Conservation (phyloP, 2,329 filamentous ascomycete genomes). For the Aspergillus quadrilineatus region DNA sequence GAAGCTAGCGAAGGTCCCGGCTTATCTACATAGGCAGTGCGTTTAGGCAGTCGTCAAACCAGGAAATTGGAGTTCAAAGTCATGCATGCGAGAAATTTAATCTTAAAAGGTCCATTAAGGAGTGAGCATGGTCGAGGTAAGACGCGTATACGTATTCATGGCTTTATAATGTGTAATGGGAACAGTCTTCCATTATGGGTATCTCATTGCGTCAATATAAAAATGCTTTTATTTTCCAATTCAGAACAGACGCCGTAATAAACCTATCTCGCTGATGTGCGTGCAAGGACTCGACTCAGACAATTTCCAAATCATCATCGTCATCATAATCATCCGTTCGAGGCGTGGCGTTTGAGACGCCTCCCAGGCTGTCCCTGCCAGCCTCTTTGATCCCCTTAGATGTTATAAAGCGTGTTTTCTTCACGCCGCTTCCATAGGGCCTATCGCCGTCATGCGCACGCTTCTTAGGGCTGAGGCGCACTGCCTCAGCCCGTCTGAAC, state of each 20-base stretch:
- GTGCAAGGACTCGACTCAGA: constrained; percentile 24
- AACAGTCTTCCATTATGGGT: background rate
- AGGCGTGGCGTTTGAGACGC: constrained; percentile 40
- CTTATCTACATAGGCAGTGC: background rate
- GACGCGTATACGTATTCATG: too few relatives aligned
- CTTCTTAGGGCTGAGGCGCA: constrained; percentile 44
- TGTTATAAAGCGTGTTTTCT: constrained; percentile 79
- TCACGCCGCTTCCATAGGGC: constrained; percentile 37
- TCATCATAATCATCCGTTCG: constrained; percentile 47
- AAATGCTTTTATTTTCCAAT: background rate
- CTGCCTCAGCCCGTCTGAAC: constrained; percentile 38
- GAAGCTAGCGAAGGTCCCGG: background rate
- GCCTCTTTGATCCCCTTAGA: constrained; percentile 75
- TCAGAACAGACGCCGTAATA: too few relatives aligned
- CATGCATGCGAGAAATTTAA: too few relatives aligned
- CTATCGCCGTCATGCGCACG: constrained; percentile 37
- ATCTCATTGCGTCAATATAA: constrained; percentile 5
- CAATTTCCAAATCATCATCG: constrained; percentile 52
- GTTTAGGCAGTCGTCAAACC: background rate
- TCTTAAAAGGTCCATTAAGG: too few relatives aligned
- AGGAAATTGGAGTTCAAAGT: background rate
- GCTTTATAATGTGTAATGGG: too few relatives aligned
- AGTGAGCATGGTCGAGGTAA: too few relatives aligned
- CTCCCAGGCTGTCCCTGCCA: constrained; percentile 69
- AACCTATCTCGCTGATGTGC: too few relatives aligned